phyloP scores from a whole-genome alignment of 345 rosid genomes.

The Syzygium aqueum region DNA sequence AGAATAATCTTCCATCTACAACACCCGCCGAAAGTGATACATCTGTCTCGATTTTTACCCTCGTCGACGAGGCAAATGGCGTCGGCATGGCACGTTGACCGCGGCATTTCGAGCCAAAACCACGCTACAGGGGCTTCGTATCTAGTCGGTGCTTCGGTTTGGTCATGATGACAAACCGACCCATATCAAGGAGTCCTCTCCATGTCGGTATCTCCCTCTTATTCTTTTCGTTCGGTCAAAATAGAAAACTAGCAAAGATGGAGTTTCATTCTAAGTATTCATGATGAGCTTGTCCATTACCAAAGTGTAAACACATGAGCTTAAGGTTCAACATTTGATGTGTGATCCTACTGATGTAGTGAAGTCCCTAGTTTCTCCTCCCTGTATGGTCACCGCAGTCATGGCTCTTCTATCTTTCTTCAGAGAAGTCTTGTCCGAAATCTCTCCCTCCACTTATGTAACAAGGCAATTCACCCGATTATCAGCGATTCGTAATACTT shows the following conservation, averaged over 20 bases:
- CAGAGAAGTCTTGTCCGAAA: too few relatives aligned
- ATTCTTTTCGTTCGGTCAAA: neutral
- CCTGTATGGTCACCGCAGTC: neutral
- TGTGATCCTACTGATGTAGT: neutral
- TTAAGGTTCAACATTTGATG: neutral
- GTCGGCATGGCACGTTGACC: neutral
- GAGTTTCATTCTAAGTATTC: neutral
- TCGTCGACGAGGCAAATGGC: neutral
- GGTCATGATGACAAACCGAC: neutral
- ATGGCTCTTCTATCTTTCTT: neutral
- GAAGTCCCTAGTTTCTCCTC: neutral
- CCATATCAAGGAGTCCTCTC: neutral
- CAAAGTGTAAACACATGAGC: neutral
- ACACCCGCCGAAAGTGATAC: neutral
- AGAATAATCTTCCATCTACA: neutral
- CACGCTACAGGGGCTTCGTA: too few relatives aligned
- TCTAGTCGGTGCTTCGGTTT: neutral
- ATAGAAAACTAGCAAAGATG: neutral
- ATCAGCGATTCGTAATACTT: neutral
- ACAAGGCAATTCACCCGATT: too few relatives aligned
- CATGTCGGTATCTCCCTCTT: neutral
- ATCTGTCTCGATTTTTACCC: neutral
- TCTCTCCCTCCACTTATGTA: too few relatives aligned
- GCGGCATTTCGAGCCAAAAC: neutral
- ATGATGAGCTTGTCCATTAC: neutral